Conservation (phyloP, 306 rosid species). For the Glycine tomentella region DNA sequence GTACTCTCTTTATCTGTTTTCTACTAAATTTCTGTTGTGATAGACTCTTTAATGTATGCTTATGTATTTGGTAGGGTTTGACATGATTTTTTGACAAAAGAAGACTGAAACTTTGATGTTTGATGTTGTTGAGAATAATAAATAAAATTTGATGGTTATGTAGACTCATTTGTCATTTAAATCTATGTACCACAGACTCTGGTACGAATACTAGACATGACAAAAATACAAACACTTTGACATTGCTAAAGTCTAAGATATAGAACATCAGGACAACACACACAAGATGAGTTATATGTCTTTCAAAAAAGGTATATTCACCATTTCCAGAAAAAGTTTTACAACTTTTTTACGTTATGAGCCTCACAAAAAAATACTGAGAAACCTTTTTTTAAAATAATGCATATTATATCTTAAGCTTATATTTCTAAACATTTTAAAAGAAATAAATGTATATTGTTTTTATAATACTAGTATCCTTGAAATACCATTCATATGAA, state of each 20-base stretch:
- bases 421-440: background rate
- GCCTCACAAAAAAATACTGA: background rate
- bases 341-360: background rate
- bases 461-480: background rate
- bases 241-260: background rate
- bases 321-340: background rate
- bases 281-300: background rate
- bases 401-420: background rate
- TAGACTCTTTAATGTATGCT: constrained; percentile 24
- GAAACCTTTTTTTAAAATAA: background rate
- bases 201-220: background rate
- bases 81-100: background rate
- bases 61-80: background rate
- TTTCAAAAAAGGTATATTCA: background rate
- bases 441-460: background rate
- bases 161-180: constrained; percentile 12
- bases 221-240: background rate
- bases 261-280: background rate
- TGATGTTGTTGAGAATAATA: background rate
- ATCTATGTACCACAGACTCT: background rate
- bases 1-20: constrained; percentile 15
- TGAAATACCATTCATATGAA: background rate
- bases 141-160: background rate
- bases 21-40: background rate
- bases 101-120: constrained; percentile 10